Evolutionary conservation across 2,329 filamentous ascomycete species (phyloP).

Genomic region (Hirsutella thompsonii): DNA sequence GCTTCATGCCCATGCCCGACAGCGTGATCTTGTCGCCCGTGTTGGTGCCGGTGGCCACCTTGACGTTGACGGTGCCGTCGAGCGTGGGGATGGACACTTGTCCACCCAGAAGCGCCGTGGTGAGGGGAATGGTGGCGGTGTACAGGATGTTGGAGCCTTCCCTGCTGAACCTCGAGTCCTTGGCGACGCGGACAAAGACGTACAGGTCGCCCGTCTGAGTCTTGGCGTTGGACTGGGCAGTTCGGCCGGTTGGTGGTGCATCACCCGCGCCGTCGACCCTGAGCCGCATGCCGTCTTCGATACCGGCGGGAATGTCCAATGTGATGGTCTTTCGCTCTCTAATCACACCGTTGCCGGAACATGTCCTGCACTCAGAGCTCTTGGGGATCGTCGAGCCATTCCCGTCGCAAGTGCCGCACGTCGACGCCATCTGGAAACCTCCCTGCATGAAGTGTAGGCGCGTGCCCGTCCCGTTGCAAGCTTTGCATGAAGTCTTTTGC

Average conservation of each 20-base stretch:
- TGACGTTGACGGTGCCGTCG: slow-evolving; percentile 80
- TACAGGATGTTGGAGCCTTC: slow-evolving; percentile 84
- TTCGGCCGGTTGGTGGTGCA: slow-evolving; percentile 62
- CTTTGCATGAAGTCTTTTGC: slow-evolving; percentile 58
- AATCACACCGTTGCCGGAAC: slow-evolving; percentile 71
- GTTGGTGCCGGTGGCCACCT: slow-evolving; percentile 79
- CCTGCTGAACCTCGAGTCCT: slow-evolving; percentile 81
- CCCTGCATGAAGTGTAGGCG: slow-evolving; percentile 81
- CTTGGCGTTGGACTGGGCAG: slow-evolving; percentile 47
- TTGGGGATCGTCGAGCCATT: slow-evolving; percentile 63
- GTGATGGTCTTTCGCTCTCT: slow-evolving; percentile 72
- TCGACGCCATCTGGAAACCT: slow-evolving; percentile 91
- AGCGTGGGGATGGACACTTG: slow-evolving; percentile 83
- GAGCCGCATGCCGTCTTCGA: slow-evolving; percentile 92
- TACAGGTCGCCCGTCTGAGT: slow-evolving; percentile 79
- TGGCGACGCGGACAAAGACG: slow-evolving; percentile 78
- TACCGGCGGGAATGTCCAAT: slow-evolving; percentile 86
- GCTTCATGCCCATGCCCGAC: slow-evolving; percentile 87
- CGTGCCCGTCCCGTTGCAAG: slow-evolving; percentile 77
- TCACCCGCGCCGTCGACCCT: slow-evolving; percentile 80
- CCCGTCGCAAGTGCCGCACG: slow-evolving; percentile 71
- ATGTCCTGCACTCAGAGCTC: slow-evolving; percentile 69
- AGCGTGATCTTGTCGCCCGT: slow-evolving; percentile 88
- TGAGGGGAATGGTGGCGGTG: slow-evolving; percentile 81
- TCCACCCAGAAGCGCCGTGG: slow-evolving; percentile 83